Conservation (phyloP, 352 stramenopile genomes). For the Phytophthora melonis region DNA sequence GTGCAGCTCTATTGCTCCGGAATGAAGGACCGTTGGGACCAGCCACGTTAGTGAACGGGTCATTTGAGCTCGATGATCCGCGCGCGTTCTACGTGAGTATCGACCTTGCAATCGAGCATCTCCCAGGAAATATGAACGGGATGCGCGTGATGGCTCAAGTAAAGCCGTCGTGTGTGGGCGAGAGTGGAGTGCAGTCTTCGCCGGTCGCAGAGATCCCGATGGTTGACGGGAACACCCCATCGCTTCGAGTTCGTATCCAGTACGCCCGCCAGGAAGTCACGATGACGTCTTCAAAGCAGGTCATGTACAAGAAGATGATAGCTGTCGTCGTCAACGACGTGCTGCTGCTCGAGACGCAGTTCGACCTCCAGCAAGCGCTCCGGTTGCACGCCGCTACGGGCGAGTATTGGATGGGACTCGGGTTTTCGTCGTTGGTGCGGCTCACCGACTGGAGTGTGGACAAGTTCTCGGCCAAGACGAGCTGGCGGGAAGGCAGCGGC, state of each 20-base stretch:
- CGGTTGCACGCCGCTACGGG: conserved; percentile 42
- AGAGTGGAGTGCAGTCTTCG: conserved; percentile 46
- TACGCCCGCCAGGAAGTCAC: conserved; percentile 58
- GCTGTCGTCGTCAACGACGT: conserved; percentile 54
- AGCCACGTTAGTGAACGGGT: conserved; percentile 42
- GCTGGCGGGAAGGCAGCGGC: conserved; percentile 27
- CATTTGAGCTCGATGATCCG: conserved; percentile 47
- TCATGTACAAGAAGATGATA: conserved; percentile 68
- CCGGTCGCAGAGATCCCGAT: conserved; percentile 35
- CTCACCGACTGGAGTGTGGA: conserved; percentile 63
- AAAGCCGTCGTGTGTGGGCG: conserved; percentile 37
- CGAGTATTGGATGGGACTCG: conserved; percentile 70
- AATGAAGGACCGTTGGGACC: conserved; percentile 42
- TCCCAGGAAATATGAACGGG: conserved; percentile 32
- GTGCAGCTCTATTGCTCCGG: conserved; percentile 46
- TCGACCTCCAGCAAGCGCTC: conserved; percentile 62
- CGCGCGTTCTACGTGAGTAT: conserved; percentile 36
- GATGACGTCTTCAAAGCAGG: conserved; percentile 35
- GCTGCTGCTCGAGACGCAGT: conserved; percentile 50
- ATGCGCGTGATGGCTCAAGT: conserved; percentile 49
- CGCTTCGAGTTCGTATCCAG: conserved; percentile 51
- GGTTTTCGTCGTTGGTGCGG: conserved; percentile 44
- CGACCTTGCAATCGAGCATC: conserved; percentile 39
- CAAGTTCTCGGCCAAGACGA: conserved; percentile 58
- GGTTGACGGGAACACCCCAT: conserved; percentile 18